Evolutionary conservation across 129 eudicot genomes (phyloP).

Genomic region (Centella asiatica): DNA sequence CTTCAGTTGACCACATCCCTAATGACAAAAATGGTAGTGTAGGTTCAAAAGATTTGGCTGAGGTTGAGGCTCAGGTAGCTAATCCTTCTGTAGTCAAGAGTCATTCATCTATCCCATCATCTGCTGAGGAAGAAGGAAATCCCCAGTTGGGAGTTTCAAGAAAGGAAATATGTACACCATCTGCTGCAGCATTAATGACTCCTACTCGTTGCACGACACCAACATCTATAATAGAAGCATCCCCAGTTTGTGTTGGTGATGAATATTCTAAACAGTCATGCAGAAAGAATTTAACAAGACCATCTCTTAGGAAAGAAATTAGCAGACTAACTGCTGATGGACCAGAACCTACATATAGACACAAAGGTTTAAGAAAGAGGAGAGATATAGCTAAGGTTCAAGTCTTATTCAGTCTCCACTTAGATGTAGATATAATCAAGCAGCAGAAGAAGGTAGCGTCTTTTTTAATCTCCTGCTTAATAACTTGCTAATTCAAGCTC

Average conservation of each 20-base stretch:
- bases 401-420: conserved; percentile 82
- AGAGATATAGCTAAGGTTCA: conserved; percentile 47
- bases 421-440: conserved; percentile 63
- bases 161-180: conserved; percentile 20
- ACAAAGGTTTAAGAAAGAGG: conserved; percentile 49
- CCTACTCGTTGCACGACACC: conserved; percentile 45
- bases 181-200: conserved; percentile 30
- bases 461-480: conserved; percentile 4
- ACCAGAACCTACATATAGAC: conserved; percentile 21
- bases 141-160: conserved; percentile 14
- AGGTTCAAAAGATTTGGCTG: background rate
- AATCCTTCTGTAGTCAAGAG: conserved; percentile 6
- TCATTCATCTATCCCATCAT: background rate
- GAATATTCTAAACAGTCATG: conserved; percentile 65
- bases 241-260: conserved; percentile 82
- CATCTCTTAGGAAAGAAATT: conserved; percentile 49
- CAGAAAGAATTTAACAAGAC: conserved; percentile 32
- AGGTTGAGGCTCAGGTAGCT: conserved; percentile 6
- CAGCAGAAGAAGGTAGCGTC: conserved; percentile 74
- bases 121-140: background rate
- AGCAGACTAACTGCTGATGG: conserved; percentile 24
- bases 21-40: conserved; percentile 2
- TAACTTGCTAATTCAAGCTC: conserved; percentile 1
- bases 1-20: background rate
- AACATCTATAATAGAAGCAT: conserved; percentile 45